These are phyloP conservation scores for Daldinia bambusicola DNA, from an alignment of 495 filamentous ascomycete genomes.

Conservation along the genomic window DNA sequence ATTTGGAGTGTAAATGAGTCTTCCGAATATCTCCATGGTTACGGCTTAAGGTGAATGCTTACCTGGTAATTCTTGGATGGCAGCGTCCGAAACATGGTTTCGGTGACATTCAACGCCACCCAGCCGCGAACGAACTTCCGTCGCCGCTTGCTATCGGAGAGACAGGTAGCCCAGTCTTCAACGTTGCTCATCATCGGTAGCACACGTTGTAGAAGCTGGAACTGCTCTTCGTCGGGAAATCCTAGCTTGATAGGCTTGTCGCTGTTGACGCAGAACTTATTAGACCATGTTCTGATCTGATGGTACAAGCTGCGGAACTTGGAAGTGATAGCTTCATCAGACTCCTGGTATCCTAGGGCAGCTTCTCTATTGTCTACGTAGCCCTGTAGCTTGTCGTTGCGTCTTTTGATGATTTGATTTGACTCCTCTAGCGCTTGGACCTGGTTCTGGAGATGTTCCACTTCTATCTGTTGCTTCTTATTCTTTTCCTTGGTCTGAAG, in stretches of 20 bases:
- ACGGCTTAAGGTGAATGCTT: not conserved
- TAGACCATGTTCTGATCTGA: slow-evolving; percentile 1
- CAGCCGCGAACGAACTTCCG: slow-evolving; percentile 7
- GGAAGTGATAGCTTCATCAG: slow-evolving; percentile 1
- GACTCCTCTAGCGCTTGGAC: slow-evolving; percentile 6
- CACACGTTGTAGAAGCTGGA: not conserved
- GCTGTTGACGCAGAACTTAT: slow-evolving; percentile 5
- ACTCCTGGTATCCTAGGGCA: not conserved
- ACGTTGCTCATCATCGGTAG: not conserved
- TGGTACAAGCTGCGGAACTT: slow-evolving; percentile 5
- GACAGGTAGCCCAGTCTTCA: not conserved
- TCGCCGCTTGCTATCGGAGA: slow-evolving; percentile 1
- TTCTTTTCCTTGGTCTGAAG: slow-evolving; percentile 1
- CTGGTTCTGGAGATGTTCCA: not conserved
- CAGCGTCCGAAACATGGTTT: slow-evolving; percentile 1
- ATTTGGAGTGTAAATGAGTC: not conserved
- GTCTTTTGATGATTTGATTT: slow-evolving; percentile 4
- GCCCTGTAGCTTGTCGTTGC: slow-evolving; percentile 4
- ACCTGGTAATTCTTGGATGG: slow-evolving; percentile 10
- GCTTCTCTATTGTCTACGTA: slow-evolving; percentile 5
- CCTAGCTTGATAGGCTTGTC: not conserved
- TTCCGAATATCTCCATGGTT: not conserved
- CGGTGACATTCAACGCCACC: slow-evolving; percentile 1
- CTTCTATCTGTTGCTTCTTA: slow-evolving; percentile 4
- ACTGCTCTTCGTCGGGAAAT: slow-evolving; percentile 5